Evolutionary conservation across 2,329 filamentous ascomycete genomes (phyloP).

Genomic region (Monosporascus sp.): DNA sequence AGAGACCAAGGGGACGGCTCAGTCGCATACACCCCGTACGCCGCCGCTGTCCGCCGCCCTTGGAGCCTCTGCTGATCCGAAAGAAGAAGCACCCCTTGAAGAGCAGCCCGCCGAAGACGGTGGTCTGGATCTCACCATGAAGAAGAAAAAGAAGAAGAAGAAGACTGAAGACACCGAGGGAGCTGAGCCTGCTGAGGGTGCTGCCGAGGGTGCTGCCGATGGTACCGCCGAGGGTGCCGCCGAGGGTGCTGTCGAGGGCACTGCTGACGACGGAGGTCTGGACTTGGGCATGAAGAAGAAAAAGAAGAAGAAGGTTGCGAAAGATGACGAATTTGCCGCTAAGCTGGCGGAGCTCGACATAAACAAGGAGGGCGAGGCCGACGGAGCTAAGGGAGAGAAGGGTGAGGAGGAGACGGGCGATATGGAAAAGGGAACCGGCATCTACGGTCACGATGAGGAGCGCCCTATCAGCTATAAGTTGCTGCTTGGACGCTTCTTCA

Average conservation of each 20-base stretch:
- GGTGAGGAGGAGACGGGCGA: slow-evolving; percentile 63
- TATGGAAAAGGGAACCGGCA: slow-evolving; percentile 80
- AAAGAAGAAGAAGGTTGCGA: slow-evolving; percentile 45
- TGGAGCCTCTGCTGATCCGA: slow-evolving; percentile 48
- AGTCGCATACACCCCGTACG: slow-evolving; percentile 71
- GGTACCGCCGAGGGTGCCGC: no score
- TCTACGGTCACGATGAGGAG: slow-evolving; percentile 79
- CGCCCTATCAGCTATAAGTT: slow-evolving; percentile 77
- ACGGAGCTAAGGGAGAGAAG: slow-evolving; percentile 40
- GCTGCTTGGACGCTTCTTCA: slow-evolving; percentile 89
- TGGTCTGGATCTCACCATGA: slow-evolving; percentile 65
- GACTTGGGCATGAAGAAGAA: slow-evolving; percentile 83
- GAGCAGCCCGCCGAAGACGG: slow-evolving; percentile 40
- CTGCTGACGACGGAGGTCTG: slow-evolving; percentile 53
- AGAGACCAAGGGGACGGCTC: slow-evolving; percentile 74
- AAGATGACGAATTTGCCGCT: slow-evolving; percentile 48
- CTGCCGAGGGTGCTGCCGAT: slow-evolving; percentile 52
- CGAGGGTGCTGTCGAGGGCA: slow-evolving; percentile 45
- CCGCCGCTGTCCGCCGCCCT: slow-evolving; percentile 52
- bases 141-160: slow-evolving; percentile 65
- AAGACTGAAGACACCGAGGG: slow-evolving; percentile 49
- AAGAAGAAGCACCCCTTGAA: slow-evolving; percentile 30
- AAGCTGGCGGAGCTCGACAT: slow-evolving; percentile 59
- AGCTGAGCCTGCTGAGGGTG: slow-evolving; percentile 41
- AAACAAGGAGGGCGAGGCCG: slow-evolving; percentile 55